Percentiles rank a stretch among this genome's conserved stretches.
phyloP scores from a whole-genome alignment of 768 basidiomycete species.

The Pisolithus marmoratus region DNA sequence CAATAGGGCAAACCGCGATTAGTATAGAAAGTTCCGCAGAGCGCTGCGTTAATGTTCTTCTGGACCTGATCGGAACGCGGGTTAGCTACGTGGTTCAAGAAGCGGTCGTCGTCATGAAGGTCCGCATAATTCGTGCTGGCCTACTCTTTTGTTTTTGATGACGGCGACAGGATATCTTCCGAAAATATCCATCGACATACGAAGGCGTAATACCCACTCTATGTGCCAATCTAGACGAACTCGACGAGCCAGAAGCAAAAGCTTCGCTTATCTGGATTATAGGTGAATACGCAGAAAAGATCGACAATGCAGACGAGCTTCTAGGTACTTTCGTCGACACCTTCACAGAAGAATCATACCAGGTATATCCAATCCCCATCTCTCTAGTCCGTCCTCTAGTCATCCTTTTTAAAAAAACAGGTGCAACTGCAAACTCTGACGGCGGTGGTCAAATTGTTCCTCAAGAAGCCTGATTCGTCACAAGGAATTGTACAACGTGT shows the following conservation, averaged over 20 bases:
- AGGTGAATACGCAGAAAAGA: slow-evolving; percentile 96
- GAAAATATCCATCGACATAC: slow-evolving; percentile 93
- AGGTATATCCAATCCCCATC: slow-evolving; percentile 37
- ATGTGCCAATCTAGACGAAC: slow-evolving; percentile 90
- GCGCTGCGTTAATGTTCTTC: slow-evolving; percentile 87
- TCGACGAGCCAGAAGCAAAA: slow-evolving; percentile 98
- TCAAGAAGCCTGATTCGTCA: slow-evolving; percentile 90
- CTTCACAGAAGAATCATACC: slow-evolving; percentile 91
- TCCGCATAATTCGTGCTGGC: slow-evolving; percentile 24
- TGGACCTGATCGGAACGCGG: slow-evolving; percentile 88
- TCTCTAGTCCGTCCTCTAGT: background rate
- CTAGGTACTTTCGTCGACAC: slow-evolving; percentile 85
- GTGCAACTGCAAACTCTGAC: slow-evolving; percentile 82
- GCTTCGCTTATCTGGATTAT: slow-evolving; percentile 99
- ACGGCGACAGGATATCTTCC: slow-evolving; percentile 81
- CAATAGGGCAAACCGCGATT: slow-evolving; percentile 94
- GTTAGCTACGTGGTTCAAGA: slow-evolving; percentile 99
- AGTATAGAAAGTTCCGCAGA: slow-evolving; percentile 92
- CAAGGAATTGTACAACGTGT: slow-evolving; percentile 92
- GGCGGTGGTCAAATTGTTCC: slow-evolving; percentile 93
- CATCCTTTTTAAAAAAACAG: slow-evolving; percentile 23
- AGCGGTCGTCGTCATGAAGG: slow-evolving; percentile 98
- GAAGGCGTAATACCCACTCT: slow-evolving; percentile 95
- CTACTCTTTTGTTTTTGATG: background rate
- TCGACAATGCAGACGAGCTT: slow-evolving; percentile 94